Conservation (phyloP, 495 filamentous ascomycete genomes). For the Penicillium roqueforti region DNA sequence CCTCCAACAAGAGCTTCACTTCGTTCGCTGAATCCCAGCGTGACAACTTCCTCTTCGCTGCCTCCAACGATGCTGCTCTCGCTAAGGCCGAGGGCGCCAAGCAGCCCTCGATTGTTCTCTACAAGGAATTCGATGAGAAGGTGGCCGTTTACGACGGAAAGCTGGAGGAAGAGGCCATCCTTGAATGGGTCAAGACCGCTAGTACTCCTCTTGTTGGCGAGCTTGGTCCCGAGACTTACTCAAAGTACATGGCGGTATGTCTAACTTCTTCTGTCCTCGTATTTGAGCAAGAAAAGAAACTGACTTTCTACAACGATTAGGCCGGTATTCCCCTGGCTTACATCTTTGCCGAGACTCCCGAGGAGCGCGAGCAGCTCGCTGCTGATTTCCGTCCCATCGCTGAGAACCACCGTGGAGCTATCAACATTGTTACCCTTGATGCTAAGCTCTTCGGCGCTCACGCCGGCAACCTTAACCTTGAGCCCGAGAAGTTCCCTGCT, state of each 20-base stretch:
- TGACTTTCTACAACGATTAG: constrained; percentile 28
- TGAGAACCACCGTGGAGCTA: constrained; percentile 63
- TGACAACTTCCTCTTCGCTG: constrained; percentile 88
- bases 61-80: constrained; percentile 73
- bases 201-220: constrained; percentile 92
- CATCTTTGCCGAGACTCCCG: constrained; percentile 91
- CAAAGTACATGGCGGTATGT: constrained; percentile 85
- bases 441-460: constrained; percentile 93
- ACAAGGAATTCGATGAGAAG: constrained; percentile 98
- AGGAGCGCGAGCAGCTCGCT: constrained; percentile 79
- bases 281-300: background rate
- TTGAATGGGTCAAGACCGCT: constrained; percentile 75
- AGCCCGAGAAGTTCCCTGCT: constrained; percentile 88
- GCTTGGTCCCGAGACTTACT: constrained; percentile 96
- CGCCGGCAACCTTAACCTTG: constrained; percentile 94
- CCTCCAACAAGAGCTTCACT: constrained; percentile 74
- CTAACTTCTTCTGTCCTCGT: background rate
- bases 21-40: constrained; percentile 76
- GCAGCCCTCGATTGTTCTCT: constrained; percentile 83
- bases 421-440: constrained; percentile 98
- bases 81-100: constrained; percentile 87
- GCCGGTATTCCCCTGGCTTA: constrained; percentile 92
- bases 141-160: constrained; percentile 78
- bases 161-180: constrained; percentile 72
- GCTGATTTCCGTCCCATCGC: constrained; percentile 54